Percentiles rank a stretch among this genome's conserved stretches.
Evolutionary conservation across 2,329 filamentous ascomycete genomes (phyloP).

Genomic region (Exophiala xenobiotica): DNA sequence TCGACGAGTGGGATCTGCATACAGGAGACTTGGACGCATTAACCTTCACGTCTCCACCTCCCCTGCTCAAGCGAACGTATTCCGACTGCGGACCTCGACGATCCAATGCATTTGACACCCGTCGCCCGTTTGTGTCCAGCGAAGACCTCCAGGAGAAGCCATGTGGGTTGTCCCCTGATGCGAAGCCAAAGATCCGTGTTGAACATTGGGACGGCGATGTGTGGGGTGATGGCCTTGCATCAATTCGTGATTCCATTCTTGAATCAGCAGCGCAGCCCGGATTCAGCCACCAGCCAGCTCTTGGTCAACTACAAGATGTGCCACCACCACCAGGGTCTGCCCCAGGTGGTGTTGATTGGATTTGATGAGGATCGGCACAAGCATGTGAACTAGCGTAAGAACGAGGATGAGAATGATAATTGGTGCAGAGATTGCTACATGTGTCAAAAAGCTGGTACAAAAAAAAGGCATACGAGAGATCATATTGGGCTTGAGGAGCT

Average conservation of each 20-base stretch:
- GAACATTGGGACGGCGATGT: not conserved
- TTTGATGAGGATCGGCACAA: too few species aligned
- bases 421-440: too few species aligned
- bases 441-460: too few species aligned
- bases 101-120: not conserved
- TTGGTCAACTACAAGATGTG: too few species aligned
- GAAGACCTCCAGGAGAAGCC: not conserved
- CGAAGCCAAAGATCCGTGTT: not conserved
- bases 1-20: conserved; percentile 24
- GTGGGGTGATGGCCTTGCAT: not conserved
- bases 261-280: not conserved
- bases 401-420: too few species aligned
- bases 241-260: not conserved
- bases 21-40: conserved; percentile 11
- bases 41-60: not conserved
- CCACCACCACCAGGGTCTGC: too few species aligned
- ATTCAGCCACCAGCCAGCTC: too few species aligned
- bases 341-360: too few species aligned
- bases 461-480: too few species aligned
- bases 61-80: conserved; percentile 12
- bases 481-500: too few species aligned
- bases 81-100: conserved; percentile 16
- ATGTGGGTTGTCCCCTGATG: not conserved
- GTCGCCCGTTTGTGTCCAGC: not conserved
- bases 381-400: too few species aligned